These are phyloP conservation scores for Lentinula guzmanii DNA, from an alignment of 768 basidiomycete genomes.

Conservation along the genomic window DNA sequence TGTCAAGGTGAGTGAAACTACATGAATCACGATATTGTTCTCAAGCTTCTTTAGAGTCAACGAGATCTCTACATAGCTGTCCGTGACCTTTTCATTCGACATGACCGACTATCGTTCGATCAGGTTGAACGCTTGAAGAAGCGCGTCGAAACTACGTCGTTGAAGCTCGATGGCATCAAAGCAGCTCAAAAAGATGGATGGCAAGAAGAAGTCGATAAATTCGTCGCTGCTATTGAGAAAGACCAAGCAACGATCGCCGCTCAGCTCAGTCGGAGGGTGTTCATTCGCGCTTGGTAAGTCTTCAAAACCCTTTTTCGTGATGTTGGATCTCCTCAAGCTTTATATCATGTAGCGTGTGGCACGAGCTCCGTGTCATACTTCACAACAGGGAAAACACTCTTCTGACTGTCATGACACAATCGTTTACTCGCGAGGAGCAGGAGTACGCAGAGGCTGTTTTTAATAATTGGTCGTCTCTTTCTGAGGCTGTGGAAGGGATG, in stretches of 20 bases:
- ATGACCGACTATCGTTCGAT: conserved; percentile 85
- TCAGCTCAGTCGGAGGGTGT: conserved; percentile 73
- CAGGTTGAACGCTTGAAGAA: conserved; percentile 85
- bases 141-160: conserved; percentile 68
- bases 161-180: conserved; percentile 73
- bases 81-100: conserved; percentile 80
- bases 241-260: conserved; percentile 79
- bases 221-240: conserved; percentile 68
- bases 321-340: not conserved
- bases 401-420: conserved; percentile 65
- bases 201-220: conserved; percentile 79
- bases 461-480: conserved; percentile 70
- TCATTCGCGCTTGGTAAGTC: conserved; percentile 78
- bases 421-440: conserved; percentile 70
- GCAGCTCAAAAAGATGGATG: conserved; percentile 72
- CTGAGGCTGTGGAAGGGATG: conserved; percentile 72
- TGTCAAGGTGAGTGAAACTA: conserved; percentile 52
- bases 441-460: conserved; percentile 58
- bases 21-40: conserved; percentile 10
- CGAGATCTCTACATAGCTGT: conserved; percentile 84
- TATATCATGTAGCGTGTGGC: conserved; percentile 71
- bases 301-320: not conserved
- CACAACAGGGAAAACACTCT: conserved; percentile 88
- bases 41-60: conserved; percentile 43
- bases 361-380: conserved; percentile 87